Evolutionary conservation across 495 filamentous ascomycete genomes (phyloP).

Genomic region (Lineolata rhizophorae): DNA sequence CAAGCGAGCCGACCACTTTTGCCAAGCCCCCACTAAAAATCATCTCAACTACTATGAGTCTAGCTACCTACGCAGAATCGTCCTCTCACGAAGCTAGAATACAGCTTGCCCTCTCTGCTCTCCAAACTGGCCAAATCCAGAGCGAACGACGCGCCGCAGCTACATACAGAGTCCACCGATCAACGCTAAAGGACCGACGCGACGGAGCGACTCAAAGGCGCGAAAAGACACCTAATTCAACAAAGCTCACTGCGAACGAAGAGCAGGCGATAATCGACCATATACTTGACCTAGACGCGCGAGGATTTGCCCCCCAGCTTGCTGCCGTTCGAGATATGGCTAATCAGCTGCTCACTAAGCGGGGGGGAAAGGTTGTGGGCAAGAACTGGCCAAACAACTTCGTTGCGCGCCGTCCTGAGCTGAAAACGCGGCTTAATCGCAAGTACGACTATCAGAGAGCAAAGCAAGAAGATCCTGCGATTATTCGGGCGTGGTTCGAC

Average conservation of each 20-base stretch:
- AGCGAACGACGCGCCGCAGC: constrained; percentile 1
- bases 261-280: constrained; percentile 14
- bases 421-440: constrained; percentile 13
- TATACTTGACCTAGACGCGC: constrained; percentile 17
- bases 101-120: constrained; percentile 6
- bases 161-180: constrained; percentile 5
- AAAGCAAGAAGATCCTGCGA: constrained; percentile 17
- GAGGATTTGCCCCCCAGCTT: constrained; percentile 8
- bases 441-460: constrained; percentile 17
- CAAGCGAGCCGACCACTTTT: too few relatives aligned
- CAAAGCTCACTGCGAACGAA: constrained; percentile 14
- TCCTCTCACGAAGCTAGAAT: constrained; percentile 5
- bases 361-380: constrained; percentile 9
- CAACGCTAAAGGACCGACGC: constrained; percentile 2
- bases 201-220: constrained; percentile 2
- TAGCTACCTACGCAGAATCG: too few relatives aligned
- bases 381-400: constrained; percentile 14
- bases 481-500: constrained; percentile 16
- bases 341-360: constrained; percentile 11
- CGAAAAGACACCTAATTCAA: constrained; percentile 6
- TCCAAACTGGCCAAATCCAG: constrained; percentile 1
- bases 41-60: too few relatives aligned
- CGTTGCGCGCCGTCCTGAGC: constrained; percentile 12
- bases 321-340: constrained; percentile 15
- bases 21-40: too few relatives aligned